Conservation (phyloP, 805 yeast genomes). For the Hanseniaspora thailandica region DNA sequence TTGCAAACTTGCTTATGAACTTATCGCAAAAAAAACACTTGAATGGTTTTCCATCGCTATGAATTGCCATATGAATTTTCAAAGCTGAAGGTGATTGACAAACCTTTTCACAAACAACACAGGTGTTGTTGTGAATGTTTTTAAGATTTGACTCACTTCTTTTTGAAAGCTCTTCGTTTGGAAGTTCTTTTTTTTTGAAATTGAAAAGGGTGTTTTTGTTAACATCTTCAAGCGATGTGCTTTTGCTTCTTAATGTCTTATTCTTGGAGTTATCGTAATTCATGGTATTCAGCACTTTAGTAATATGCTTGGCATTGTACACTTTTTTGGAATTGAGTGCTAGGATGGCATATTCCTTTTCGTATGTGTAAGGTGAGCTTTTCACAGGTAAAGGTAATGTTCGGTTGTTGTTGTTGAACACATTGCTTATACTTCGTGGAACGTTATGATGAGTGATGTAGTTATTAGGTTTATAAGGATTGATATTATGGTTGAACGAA, state of each 20-base stretch:
- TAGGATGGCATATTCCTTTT: not conserved
- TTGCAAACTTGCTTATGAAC: conserved; percentile 12
- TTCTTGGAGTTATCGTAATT: not conserved
- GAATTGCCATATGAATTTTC: conserved; percentile 12
- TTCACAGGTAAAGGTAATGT: not conserved
- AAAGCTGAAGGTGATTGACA: conserved; percentile 14
- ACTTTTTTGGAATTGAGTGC: not conserved
- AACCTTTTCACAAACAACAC: conserved; percentile 3
- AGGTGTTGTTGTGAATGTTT: not conserved
- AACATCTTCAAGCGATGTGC: not conserved
- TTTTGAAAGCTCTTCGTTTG: not conserved
- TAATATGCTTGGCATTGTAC: not conserved
- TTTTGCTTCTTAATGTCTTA: not conserved
- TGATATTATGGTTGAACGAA: not conserved
- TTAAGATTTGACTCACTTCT: not conserved
- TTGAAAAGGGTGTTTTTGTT: not conserved
- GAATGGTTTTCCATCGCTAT: conserved; percentile 11
- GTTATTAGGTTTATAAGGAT: not conserved
- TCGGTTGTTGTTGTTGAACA: conserved; percentile 4
- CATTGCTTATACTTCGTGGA: not conserved
- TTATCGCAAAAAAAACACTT: conserved; percentile 9
- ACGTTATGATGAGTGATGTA: not conserved
- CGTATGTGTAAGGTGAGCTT: not conserved
- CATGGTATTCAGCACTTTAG: not conserved
- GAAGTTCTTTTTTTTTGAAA: not conserved